Evolutionary conservation across 2,329 filamentous ascomycete species (phyloP), one percentile per base, ranked within the genome.

Genomic region (Tolypocladium cylindrosporum): DNA sequence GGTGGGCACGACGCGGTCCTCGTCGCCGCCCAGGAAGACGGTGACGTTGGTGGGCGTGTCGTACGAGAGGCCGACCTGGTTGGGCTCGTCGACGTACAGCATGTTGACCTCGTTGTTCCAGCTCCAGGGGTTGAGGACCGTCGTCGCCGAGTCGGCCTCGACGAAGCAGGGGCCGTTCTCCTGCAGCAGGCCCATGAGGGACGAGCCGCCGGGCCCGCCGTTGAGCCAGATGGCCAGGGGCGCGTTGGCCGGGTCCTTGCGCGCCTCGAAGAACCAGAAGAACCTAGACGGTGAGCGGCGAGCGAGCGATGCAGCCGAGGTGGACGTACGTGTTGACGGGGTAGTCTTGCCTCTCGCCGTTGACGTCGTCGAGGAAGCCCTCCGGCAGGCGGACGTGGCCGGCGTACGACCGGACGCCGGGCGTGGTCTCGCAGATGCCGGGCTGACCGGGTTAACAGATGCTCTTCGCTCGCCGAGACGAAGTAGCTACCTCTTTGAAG

Each of bases 31-130:
- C 37, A 80, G 67, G 57, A 80, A 73, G 54, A 85, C 68, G 7
- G 84, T 84, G 31, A 80, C 79, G 66, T 90, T 88, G n/a, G 80
- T 83, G 19, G 78, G 72, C 24, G 76, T 77, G 66, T 90, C 89
- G 67, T 82, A 85, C 1, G 85, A 88, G 62, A 88, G 84, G 45
- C 83, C 82, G 42, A 89, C 81, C 68, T 89, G 85, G 59, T 85
- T 84, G 13, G 85, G 86, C 79, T 80, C 75, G 66, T 81, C 79
- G 57, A 84, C 78, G 69, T 80, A 84, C 10, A 85, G 73, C 74
- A 78, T 75, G 61, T 78, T 78, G 59, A 75, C 74, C 56, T 72
- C 69, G 41, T 71, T 77, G 68, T 88, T 85, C 85, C 84, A 88
- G 45, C 83, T 82, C 80, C 82, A 88, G 56, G 81, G 76, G 58